Conservation (phyloP, 352 stramenopile genomes). For the Phytophthora tentaculata region DNA sequence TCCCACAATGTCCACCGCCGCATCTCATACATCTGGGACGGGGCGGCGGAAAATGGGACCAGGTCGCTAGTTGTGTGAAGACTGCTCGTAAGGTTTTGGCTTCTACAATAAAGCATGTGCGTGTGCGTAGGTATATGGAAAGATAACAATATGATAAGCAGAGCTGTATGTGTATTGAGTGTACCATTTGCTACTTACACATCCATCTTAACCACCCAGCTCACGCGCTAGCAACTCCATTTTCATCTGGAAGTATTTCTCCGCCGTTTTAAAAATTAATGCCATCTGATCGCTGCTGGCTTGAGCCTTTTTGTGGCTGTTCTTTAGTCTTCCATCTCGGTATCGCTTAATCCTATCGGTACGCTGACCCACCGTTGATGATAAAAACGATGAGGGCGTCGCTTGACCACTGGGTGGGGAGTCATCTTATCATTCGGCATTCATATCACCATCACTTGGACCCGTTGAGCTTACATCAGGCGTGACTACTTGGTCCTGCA, state of each 20-base stretch:
- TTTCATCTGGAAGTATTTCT: constrained; percentile 14
- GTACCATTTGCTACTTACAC: not conserved
- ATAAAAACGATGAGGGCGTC: not conserved
- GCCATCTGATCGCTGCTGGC: not conserved
- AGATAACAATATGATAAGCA: no score
- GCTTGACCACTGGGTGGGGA: no score
- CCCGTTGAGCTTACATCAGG: no score
- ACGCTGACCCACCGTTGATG: not conserved
- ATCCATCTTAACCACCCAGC: not conserved
- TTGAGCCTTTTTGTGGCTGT: not conserved
- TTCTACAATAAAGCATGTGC: not conserved
- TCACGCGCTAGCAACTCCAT: constrained; percentile 6
- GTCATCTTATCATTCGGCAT: no score
- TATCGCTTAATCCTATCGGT: constrained; percentile 5
- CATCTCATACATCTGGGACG: constrained; percentile 1
- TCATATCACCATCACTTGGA: no score
- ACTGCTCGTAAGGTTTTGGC: not conserved
- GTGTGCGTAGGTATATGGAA: no score
- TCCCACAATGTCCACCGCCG: not conserved
- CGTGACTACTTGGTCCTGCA: not conserved
- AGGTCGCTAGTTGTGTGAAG: not conserved
- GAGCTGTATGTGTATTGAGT: no score
- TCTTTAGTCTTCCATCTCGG: constrained; percentile 1
- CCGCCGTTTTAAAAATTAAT: constrained; percentile 9
- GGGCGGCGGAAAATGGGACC: not conserved